Conservation (phyloP, 2,329 filamentous ascomycete genomes). For the Madurella fahalii region DNA sequence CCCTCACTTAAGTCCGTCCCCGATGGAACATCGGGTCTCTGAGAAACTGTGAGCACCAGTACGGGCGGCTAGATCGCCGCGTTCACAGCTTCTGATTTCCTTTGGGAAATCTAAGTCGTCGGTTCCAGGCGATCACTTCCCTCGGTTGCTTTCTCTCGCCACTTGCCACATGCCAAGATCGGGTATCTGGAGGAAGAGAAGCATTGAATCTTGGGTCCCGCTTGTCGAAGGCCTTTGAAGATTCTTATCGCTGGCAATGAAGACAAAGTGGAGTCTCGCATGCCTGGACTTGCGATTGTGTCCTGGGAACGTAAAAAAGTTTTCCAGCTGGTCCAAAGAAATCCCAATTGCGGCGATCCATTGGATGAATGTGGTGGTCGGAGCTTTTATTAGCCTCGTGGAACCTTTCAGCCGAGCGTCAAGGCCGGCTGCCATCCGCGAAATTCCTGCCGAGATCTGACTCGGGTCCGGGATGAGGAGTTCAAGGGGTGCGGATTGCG, state of each 20-base stretch:
- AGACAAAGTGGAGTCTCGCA: background rate
- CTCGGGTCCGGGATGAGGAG: background rate
- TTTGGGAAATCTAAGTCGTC: too few species aligned
- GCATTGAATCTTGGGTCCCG: background rate
- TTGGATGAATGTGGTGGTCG: constrained; percentile 13
- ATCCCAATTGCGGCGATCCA: constrained; percentile 12
- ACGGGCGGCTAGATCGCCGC: too few species aligned
- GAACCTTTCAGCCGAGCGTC: constrained; percentile 25
- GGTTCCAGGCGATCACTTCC: too few species aligned
- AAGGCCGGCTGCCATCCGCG: constrained; percentile 10
- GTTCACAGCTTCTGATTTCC: too few species aligned
- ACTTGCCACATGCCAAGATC: constrained; percentile 2
- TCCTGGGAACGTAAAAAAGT: constrained; percentile 9
- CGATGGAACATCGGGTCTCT: too few species aligned
- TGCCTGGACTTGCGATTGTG: background rate
- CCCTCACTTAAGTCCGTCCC: too few species aligned
- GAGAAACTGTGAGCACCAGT: too few species aligned
- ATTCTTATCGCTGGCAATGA: background rate
- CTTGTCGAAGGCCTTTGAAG: background rate
- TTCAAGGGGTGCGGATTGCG: background rate
- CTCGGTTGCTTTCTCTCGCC: background rate
- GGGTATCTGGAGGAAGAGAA: background rate
- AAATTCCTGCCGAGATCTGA: constrained; percentile 8
- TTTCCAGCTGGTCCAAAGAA: constrained; percentile 4
- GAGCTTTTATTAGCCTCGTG: constrained; percentile 20